These are phyloP conservation scores for Lagenidium sp. DNA, from an alignment of 352 stramenopile genomes.

Conservation along the genomic window DNA sequence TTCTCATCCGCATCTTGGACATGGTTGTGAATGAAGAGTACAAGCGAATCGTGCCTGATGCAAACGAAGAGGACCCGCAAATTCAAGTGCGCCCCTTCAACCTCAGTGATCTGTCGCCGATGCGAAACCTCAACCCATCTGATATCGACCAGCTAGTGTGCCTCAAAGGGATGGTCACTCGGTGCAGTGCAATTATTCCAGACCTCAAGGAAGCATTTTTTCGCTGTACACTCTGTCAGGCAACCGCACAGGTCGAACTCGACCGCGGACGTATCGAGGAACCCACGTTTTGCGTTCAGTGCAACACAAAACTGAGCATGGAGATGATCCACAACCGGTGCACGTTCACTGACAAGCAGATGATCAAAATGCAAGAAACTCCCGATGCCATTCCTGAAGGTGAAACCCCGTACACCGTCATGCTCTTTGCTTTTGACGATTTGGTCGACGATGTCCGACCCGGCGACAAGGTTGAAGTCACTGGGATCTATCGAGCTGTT, in stretches of 20 bases:
- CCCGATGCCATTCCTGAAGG: constrained; percentile 97
- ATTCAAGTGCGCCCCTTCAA: constrained; percentile 98
- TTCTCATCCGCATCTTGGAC: constrained; percentile 96
- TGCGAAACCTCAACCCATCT: constrained; percentile 95
- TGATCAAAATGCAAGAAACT: constrained; percentile 98
- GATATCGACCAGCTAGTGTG: constrained; percentile 97
- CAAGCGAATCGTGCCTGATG: constrained; percentile 32
- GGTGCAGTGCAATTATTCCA: constrained; percentile 94
- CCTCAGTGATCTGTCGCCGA: constrained; percentile 88
- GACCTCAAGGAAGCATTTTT: constrained; percentile 98
- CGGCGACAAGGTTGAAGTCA: constrained; percentile 95
- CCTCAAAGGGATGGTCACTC: constrained; percentile 98
- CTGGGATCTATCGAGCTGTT: constrained; percentile 96
- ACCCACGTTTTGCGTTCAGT: constrained; percentile 86
- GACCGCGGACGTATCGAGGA: constrained; percentile 96
- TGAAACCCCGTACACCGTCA: constrained; percentile 97
- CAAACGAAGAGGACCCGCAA: constrained; percentile 38
- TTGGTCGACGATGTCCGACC: constrained; percentile 96
- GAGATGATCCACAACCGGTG: constrained; percentile 97
- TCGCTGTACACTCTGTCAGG: constrained; percentile 91
- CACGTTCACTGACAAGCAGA: constrained; percentile 98
- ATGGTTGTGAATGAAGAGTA: constrained; percentile 93
- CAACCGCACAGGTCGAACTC: constrained; percentile 86
- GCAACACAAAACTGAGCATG: constrained; percentile 89
- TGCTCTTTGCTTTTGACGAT: constrained; percentile 98